Conservation (phyloP, 805 yeast species). For the Candida sanyiensis region DNA sequence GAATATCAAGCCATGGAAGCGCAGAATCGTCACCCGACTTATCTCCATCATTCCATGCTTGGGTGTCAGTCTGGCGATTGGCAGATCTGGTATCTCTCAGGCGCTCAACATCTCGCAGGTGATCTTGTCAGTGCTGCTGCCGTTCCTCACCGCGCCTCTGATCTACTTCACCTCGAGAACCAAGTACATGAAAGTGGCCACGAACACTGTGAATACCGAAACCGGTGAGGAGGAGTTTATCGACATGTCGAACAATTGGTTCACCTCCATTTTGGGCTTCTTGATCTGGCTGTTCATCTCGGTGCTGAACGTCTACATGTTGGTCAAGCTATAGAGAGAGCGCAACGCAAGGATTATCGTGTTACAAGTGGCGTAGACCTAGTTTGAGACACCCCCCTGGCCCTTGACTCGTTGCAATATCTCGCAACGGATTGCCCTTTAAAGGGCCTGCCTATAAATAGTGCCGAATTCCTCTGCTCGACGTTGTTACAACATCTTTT, state of each 20-base stretch:
- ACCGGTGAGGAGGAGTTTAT: conserved; percentile 20
- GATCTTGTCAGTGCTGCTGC: conserved; percentile 72
- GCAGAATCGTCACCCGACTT: conserved; percentile 71
- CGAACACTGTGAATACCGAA: conserved; percentile 10
- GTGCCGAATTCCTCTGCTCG: no score
- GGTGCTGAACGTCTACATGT: conserved; percentile 61
- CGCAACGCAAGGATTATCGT: no score
- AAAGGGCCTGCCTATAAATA: no score
- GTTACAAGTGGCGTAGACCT: no score
- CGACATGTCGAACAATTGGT: conserved; percentile 60
- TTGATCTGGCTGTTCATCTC: conserved; percentile 67
- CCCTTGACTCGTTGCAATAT: no score
- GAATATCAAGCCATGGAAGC: conserved; percentile 73
- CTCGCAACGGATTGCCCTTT: no score
- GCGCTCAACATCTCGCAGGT: conserved; percentile 87
- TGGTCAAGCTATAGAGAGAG: conserved; percentile 40
- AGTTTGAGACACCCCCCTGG: no score
- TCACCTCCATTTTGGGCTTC: conserved; percentile 45
- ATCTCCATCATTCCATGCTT: conserved; percentile 81
- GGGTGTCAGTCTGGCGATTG: conserved; percentile 62
- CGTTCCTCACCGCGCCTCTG: conserved; percentile 80
- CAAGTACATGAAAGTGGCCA: conserved; percentile 57
- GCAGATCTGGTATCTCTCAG: conserved; percentile 61
- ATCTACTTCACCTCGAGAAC: conserved; percentile 73
- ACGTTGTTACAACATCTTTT: no score